Evolutionary conservation across 805 yeast genomes (phyloP), one percentile per base, ranked within the genome.

Genomic region (Hanseniaspora occidentalis): DNA sequence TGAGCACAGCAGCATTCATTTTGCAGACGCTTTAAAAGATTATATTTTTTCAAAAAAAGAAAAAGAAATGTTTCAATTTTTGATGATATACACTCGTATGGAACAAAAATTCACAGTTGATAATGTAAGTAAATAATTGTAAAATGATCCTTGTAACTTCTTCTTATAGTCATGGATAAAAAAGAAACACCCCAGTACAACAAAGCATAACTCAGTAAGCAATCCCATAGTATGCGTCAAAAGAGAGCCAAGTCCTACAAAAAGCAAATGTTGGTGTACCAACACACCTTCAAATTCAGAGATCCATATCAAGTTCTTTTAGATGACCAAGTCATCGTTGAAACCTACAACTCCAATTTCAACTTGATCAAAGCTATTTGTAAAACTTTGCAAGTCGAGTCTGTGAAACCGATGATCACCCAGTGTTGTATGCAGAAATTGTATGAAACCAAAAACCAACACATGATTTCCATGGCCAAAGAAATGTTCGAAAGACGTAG

Each of bases 191-290:
- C n/a, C n/a, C n/a, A n/a, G n/a, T n/a, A n/a, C n/a, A n/a, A n/a
- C n/a, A n/a, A n/a, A n/a, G n/a, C n/a, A n/a, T n/a, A n/a, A n/a
- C n/a, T n/a, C n/a, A n/a, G n/a, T n/a, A n/a, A n/a, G n/a, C n/a
- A n/a, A n/a, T n/a, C n/a, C n/a, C n/a, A n/a, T n/a, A 59, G 44
- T 25, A 89, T 89, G 98, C 85, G 94, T 70, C 96, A 89, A 64
- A 89, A 88, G 62, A 73, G 98, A 62, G 95, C 96, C 40, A 89
- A 89, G 61, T 70, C 92, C 1, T 92, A 92, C 62, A 78, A 89
- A 59, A 89, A 89, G 67, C 95, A 84, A 59, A 81, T 92, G 83
- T 75, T 79, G 49, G 79, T 84, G 41, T 81, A 85, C 51, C 71
- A 74, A 49, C 83, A 85, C 57, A 72, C 94, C 6, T 92, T 89